Base-by-base conservation (phyloP, 2,329 filamentous ascomycete species). In the Polytolypa hystricis region DNA sequence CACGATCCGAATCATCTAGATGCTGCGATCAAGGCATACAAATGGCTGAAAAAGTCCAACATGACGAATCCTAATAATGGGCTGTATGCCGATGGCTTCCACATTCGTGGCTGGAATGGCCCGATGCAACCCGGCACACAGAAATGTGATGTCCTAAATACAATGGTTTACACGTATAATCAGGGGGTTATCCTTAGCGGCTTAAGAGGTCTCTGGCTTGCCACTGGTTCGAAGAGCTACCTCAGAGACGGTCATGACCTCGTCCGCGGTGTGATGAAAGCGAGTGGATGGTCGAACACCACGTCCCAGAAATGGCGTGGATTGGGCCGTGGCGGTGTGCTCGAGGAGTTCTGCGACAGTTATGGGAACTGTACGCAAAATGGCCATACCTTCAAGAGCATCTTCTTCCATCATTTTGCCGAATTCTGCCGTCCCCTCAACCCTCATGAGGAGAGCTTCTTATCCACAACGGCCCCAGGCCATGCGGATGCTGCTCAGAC, bases 81-180 rank as follows among this genome's bases (percentile, higher is more conserved):
- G 0, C 65, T 95, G 1, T 93, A 84, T 54, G 76, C 77, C 0
- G 89, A 96, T 50, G 89, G 89, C 8, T 96, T 85, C 54, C 89
- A 96, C 57, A 81, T 96, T 50, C 73, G 68, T 10, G 74, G 74
- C 16, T 82, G 70, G 61, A 54, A 61, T 20, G 62, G 65, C 17
- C 71, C 75, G 39, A 61, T 64, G 5, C 70, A 70, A 41, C 70
- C 68, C 17, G 75, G 78, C 33, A 85, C 82, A 38, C 78, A 74
- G 0, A 69, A 74, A 44, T 95, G 89, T 56, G 84, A 95, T 53
- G 57, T 74, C 33, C 74, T 86, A 33, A 84, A 94, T 57, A 77
- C 87, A 47, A 89, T 86, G 78, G 81, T 94, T 6, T 94, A 87
- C 59, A 93, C 86, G 0, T 95, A 96, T 64, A 96, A 96, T 60